Percentiles rank a stretch among this genome's conserved stretches.
phyloP scores from a whole-genome alignment of 331 rosid genomes.

The Erythrophleum ivorense region DNA sequence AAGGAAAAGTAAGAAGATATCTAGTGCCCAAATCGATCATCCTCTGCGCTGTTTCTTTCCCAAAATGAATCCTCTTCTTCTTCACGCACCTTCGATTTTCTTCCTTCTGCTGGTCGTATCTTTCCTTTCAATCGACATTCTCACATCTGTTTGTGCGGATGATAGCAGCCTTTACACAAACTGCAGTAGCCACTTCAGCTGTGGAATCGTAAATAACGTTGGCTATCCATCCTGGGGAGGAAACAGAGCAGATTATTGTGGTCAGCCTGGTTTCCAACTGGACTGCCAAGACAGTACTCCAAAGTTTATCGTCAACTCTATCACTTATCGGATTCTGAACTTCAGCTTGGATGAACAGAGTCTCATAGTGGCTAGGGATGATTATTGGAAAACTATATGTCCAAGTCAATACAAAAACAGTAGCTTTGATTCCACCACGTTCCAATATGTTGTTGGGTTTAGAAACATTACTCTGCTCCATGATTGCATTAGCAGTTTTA shows the following conservation, averaged over 20 bases:
- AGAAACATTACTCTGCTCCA: not conserved
- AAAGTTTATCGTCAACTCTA: not conserved
- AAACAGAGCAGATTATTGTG: conserved; percentile 47
- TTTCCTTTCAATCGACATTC: not conserved
- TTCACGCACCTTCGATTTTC: conserved; percentile 8
- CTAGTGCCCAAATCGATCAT: no score
- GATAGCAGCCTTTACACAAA: not conserved
- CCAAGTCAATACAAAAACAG: not conserved
- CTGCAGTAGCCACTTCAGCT: conserved; percentile 41
- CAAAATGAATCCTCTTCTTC: conserved; percentile 43
- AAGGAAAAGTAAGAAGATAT: no score
- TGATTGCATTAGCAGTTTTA: not conserved
- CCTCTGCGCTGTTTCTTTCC: no score
- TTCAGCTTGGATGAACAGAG: not conserved
- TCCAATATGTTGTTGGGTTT: not conserved
- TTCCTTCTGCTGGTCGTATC: not conserved
- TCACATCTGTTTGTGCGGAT: not conserved
- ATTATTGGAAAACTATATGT: conserved; percentile 39
- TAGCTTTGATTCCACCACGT: not conserved
- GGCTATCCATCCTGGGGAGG: conserved; percentile 70
- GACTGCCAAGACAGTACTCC: not conserved
- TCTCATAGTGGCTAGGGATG: conserved; percentile 57
- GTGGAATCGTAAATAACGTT: conserved; percentile 15
- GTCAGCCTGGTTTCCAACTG: conserved; percentile 42
- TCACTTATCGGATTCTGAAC: conserved; percentile 39